These are phyloP conservation scores for Pezicula carpinea DNA, from an alignment of 2,329 filamentous ascomycete genomes.

Conservation along the genomic window DNA sequence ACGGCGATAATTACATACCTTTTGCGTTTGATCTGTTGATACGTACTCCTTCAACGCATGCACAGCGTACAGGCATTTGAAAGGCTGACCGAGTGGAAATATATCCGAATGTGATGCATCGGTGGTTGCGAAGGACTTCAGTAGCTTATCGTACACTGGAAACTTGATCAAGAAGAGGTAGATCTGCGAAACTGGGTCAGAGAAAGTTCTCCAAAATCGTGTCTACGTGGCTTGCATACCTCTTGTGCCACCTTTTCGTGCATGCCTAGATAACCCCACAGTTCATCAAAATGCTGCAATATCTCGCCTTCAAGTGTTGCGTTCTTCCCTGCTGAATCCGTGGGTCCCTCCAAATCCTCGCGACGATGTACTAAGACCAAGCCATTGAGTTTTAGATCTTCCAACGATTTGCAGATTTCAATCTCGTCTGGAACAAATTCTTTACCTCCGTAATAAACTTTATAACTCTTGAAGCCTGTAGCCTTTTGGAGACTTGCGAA, in stretches of 20 bases:
- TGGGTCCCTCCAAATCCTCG: conserved; percentile 38
- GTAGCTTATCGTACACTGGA: conserved; percentile 60
- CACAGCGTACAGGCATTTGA: conserved; percentile 69
- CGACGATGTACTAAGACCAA: conserved; percentile 63
- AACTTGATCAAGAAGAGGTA: conserved; percentile 67
- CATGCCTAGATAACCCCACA: conserved; percentile 77
- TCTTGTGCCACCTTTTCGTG: conserved; percentile 65
- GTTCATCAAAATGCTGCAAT: conserved; percentile 72
- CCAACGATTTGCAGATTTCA: conserved; percentile 56
- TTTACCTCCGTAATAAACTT: conserved; percentile 65
- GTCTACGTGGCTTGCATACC: conserved; percentile 36
- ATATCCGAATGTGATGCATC: conserved; percentile 52
- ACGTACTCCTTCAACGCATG: conserved; percentile 63
- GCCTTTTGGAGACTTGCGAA: conserved; percentile 60
- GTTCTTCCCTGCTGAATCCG: conserved; percentile 44
- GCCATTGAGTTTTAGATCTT: conserved; percentile 64
- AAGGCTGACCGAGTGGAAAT: conserved; percentile 66
- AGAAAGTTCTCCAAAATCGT: not conserved
- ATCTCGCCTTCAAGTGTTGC: conserved; percentile 73
- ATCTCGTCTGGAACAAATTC: conserved; percentile 57
- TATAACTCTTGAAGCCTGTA: conserved; percentile 74
- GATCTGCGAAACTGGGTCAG: conserved; percentile 41
- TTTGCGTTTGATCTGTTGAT: conserved; percentile 15
- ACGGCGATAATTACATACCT: conserved; percentile 29
- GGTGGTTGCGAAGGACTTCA: conserved; percentile 52